These are phyloP conservation scores for Heliosperma pusillum DNA, from an alignment of 148 eudicot genomes.

Conservation along the genomic window DNA sequence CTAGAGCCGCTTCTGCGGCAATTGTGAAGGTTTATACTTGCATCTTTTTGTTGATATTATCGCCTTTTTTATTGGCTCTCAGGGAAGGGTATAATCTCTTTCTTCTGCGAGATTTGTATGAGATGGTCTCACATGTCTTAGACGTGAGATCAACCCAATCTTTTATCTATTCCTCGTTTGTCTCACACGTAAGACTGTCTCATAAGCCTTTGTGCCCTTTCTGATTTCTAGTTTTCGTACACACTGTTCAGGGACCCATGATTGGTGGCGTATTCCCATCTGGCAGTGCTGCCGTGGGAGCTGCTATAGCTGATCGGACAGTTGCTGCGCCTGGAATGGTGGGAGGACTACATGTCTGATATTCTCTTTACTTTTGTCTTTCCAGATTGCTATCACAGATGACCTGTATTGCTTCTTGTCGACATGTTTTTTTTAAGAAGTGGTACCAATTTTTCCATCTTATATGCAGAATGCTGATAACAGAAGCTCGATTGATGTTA, in stretches of 20 bases:
- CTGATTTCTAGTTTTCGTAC: not conserved
- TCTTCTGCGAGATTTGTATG: no score
- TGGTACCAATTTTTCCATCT: not conserved
- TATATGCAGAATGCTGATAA: constrained; percentile 60
- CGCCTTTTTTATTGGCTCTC: not conserved
- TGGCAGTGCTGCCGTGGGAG: constrained; percentile 46
- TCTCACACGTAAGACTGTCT: no score
- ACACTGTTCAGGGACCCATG: constrained; percentile 45
- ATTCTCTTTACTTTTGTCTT: not conserved
- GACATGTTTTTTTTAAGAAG: not conserved
- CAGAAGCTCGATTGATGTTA: constrained; percentile 52
- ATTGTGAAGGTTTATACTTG: constrained; percentile 48
- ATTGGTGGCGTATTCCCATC: constrained; percentile 50
- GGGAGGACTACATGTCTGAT: constrained; percentile 38
- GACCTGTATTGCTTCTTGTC: not conserved
- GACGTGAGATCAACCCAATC: no score
- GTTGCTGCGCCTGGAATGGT: constrained; percentile 49
- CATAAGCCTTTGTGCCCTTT: not conserved
- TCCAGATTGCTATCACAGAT: not conserved
- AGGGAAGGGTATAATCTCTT: not conserved
- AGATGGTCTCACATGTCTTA: no score
- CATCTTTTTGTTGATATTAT: constrained; percentile 12
- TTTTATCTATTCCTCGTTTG: no score
- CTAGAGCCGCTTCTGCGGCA: constrained; percentile 55
- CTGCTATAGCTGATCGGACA: constrained; percentile 58